Evolutionary conservation across 1,284 basidiomycete species (phyloP).

Genomic region (Entoloma clypeatum): DNA sequence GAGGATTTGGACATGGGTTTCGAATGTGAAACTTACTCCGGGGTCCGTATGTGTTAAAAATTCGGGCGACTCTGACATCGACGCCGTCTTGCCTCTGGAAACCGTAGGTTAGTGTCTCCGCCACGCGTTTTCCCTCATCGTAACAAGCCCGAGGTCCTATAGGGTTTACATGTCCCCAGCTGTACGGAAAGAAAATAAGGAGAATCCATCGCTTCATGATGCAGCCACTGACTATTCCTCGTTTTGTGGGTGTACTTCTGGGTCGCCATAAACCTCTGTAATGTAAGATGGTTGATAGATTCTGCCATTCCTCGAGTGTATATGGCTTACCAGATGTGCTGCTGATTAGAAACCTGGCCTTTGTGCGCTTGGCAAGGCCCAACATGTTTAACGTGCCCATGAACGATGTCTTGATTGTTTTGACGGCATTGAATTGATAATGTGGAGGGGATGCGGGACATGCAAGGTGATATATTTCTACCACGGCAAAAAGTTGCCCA

Average conservation of each 20-base stretch:
- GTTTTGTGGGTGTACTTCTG: slow-evolving; percentile 92
- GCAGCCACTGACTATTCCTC: slow-evolving; percentile 79
- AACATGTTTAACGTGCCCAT: slow-evolving; percentile 98
- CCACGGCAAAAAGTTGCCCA: slow-evolving; percentile 8
- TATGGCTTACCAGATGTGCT: slow-evolving; percentile 76
- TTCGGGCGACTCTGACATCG: slow-evolving; percentile 92
- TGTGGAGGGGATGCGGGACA: slow-evolving; percentile 95
- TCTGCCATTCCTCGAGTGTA: slow-evolving; percentile 6
- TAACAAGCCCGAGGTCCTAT: slow-evolving; percentile 97
- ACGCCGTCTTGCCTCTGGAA: slow-evolving; percentile 93
- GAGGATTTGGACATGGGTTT: not conserved
- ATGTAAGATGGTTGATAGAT: not conserved
- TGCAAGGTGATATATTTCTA: slow-evolving; percentile 95
- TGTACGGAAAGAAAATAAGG: slow-evolving; percentile 26
- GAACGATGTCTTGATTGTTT: slow-evolving; percentile 98
- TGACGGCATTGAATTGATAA: slow-evolving; percentile 94
- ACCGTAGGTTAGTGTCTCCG: slow-evolving; percentile 92
- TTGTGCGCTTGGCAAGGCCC: slow-evolving; percentile 95
- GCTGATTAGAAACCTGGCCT: slow-evolving; percentile 93
- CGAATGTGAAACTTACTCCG: slow-evolving; percentile 30
- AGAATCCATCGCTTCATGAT: slow-evolving; percentile 5
- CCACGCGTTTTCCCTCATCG: slow-evolving; percentile 96
- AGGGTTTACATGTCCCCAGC: slow-evolving; percentile 98
- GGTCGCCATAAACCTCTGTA: slow-evolving; percentile 93
- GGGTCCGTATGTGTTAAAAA: slow-evolving; percentile 85